Percentiles rank a stretch among this genome's conserved stretches.
phyloP scores from a whole-genome alignment of 177 flowering plant species.

The Vitis hybrid region DNA sequence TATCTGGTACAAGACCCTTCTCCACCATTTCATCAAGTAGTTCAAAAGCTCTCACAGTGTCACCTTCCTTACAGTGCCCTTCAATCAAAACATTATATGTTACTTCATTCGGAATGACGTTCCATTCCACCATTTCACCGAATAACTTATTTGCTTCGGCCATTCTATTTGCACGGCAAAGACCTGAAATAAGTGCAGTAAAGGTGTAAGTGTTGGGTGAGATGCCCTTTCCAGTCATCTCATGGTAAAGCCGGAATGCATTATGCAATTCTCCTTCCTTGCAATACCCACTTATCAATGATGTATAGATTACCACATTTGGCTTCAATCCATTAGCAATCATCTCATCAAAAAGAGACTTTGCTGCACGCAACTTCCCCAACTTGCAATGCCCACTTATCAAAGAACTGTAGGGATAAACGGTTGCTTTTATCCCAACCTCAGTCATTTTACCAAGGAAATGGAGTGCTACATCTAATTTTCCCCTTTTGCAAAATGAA shows the following conservation, averaged over 20 bases:
- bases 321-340: conserved; percentile 55
- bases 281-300: conserved; percentile 82
- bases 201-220: conserved; percentile 74
- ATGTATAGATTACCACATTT: conserved; percentile 71
- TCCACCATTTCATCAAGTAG: conserved; percentile 71
- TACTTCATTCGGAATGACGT: conserved; percentile 67
- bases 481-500: conserved; percentile 62
- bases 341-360: conserved; percentile 52
- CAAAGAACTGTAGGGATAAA: conserved; percentile 77
- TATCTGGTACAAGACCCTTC: conserved; percentile 73
- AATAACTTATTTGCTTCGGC: conserved; percentile 62
- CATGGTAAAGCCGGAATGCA: conserved; percentile 64
- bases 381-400: conserved; percentile 69
- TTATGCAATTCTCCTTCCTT: conserved; percentile 47
- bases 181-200: conserved; percentile 73
- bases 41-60: conserved; percentile 64
- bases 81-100: conserved; percentile 91
- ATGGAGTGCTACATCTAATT: conserved; percentile 44
- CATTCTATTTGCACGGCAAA: conserved; percentile 65
- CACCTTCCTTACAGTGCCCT: conserved; percentile 72
- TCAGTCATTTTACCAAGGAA: conserved; percentile 51
- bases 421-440: conserved; percentile 47
- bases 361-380: conserved; percentile 56
- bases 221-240: conserved; percentile 74
- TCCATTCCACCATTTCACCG: conserved; percentile 51